These are phyloP conservation scores for Pseudisothecium myosuroides DNA, from an alignment of 225 moss, liverwort and hornwort species.

Conservation along the genomic window DNA sequence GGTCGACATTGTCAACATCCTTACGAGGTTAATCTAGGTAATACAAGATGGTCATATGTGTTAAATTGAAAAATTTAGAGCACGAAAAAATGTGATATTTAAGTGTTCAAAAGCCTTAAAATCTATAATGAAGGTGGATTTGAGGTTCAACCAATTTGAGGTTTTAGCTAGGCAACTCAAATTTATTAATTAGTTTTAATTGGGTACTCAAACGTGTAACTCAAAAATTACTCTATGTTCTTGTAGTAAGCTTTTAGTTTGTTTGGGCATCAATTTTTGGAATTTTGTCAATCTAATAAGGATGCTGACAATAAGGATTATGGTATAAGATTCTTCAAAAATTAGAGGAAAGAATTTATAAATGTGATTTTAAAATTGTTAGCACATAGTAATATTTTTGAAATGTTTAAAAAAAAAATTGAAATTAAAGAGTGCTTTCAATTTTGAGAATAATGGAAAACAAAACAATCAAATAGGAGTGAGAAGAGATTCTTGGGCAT, in stretches of 20 bases:
- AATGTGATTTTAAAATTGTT: neutral
- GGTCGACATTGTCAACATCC: accelerated
- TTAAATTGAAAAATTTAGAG: neutral
- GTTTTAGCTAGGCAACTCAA: neutral
- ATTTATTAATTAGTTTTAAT: neutral
- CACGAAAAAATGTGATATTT: neutral
- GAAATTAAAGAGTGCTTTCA: neutral
- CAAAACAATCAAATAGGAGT: neutral
- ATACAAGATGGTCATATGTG: neutral
- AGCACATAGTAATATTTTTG: accelerated
- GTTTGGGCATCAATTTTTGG: neutral
- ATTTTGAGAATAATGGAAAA: neutral
- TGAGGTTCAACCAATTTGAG: neutral
- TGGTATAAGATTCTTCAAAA: neutral
- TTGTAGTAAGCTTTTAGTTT: neutral
- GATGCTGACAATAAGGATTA: too few relatives aligned
- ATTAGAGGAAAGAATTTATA: neutral
- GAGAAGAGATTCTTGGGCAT: neutral
- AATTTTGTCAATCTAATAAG: neutral
- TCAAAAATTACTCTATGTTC: neutral
- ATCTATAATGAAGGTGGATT: neutral
- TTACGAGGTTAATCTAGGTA: neutral
- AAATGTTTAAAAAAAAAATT: too few relatives aligned
- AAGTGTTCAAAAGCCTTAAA: neutral
- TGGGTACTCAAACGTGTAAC: neutral